A percentile compares a stretch with the other conserved stretches of the same genome.
Evolutionary conservation across 352 stramenopile genomes (phyloP).

Genomic region (Phytophthora foliorum): DNA sequence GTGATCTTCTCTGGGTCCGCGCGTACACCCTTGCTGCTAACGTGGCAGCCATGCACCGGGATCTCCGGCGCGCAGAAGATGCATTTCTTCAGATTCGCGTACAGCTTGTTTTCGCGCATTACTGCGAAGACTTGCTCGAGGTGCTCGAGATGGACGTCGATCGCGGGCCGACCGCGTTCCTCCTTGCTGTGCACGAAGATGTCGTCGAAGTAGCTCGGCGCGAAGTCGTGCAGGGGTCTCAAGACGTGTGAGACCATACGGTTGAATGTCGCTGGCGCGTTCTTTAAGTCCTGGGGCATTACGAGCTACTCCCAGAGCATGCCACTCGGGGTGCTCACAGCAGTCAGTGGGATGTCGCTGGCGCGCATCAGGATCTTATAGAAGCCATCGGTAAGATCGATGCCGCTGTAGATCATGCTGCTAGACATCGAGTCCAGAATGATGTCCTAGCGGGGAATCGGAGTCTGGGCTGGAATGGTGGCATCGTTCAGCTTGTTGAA

Average conservation of each 20-base stretch:
- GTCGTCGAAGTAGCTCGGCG: too few relatives aligned
- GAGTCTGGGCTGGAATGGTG: background rate
- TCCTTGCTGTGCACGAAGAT: background rate
- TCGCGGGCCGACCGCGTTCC: too few relatives aligned
- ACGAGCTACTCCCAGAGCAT: too few relatives aligned
- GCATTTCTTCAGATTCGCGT: too few relatives aligned
- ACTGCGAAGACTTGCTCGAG: too few relatives aligned
- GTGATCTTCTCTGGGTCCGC: too few relatives aligned
- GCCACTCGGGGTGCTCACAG: slow-evolving; percentile 43
- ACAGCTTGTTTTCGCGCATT: too few relatives aligned
- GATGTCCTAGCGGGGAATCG: slow-evolving; percentile 4
- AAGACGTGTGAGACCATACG: background rate
- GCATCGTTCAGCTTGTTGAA: background rate
- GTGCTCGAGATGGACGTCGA: too few relatives aligned
- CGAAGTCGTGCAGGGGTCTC: too few relatives aligned
- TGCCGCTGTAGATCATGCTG: slow-evolving; percentile 1
- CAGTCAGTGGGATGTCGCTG: slow-evolving; percentile 34
- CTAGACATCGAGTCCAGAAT: slow-evolving; percentile 3
- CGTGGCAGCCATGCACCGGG: too few relatives aligned
- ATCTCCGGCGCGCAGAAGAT: too few relatives aligned
- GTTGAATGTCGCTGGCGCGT: background rate
- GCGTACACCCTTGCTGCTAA: too few relatives aligned
- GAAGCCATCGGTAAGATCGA: slow-evolving; percentile 23
- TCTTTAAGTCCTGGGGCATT: slow-evolving; percentile 27
- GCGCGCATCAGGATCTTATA: slow-evolving; percentile 23